Conservation (phyloP, 768 basidiomycete genomes). For the Terana coerulea region DNA sequence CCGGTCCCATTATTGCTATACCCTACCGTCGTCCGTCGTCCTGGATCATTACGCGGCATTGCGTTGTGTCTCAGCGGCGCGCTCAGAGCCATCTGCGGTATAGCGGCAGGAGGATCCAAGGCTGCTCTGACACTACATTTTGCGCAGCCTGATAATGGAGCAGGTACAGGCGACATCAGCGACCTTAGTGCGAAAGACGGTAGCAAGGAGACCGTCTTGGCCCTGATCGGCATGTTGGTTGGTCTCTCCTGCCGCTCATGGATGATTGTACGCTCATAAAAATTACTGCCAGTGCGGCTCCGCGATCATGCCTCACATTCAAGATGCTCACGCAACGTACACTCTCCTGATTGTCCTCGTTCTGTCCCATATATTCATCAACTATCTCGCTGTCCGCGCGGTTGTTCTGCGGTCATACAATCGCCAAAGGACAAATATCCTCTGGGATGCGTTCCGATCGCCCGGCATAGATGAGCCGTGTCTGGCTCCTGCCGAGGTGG, state of each 20-base stretch:
- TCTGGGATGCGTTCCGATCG: constrained; percentile 43
- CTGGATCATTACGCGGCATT: constrained; percentile 36
- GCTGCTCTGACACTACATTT: constrained; percentile 67
- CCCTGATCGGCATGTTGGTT: constrained; percentile 65
- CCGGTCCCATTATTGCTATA: constrained; percentile 17
- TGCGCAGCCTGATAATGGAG: constrained; percentile 38
- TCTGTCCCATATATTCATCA: constrained; percentile 49
- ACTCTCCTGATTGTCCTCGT: constrained; percentile 47
- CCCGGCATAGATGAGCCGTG: not conserved
- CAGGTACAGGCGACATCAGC: constrained; percentile 57
- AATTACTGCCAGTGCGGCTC: constrained; percentile 47
- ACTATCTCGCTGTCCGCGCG: constrained; percentile 57
- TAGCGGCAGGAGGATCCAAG: constrained; percentile 69
- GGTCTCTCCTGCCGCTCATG: constrained; percentile 22
- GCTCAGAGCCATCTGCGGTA: constrained; percentile 53
- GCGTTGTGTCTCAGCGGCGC: constrained; percentile 58
- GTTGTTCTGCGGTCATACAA: constrained; percentile 57
- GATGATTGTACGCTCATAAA: not conserved
- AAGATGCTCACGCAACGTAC: constrained; percentile 46
- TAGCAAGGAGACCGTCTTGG: constrained; percentile 68
- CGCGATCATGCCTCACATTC: constrained; percentile 53
- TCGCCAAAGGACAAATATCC: constrained; percentile 50
- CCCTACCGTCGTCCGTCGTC: not conserved
- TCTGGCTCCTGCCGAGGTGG: constrained; percentile 34
- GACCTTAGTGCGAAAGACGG: constrained; percentile 72